phyloP scores from a whole-genome alignment of 108 stramenopile genomes.

The Fragilaria crotonensis region DNA sequence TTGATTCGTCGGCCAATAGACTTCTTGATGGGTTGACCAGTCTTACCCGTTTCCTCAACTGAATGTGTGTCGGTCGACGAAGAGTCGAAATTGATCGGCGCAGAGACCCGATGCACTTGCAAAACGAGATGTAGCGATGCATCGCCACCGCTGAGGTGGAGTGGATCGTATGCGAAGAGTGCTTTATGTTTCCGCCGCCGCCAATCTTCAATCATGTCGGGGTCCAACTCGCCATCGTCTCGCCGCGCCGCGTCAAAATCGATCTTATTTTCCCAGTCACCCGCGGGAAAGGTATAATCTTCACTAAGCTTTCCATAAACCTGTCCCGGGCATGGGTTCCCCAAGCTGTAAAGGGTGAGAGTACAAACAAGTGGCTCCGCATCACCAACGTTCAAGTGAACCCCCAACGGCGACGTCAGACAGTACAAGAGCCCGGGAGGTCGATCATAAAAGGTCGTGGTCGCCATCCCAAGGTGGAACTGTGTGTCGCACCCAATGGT shows the following conservation, averaged over 20 bases:
- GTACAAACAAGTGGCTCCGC: conserved; percentile 65
- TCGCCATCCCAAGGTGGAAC: conserved; percentile 54
- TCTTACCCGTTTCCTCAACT: background rate
- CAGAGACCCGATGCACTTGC: conserved; percentile 45
- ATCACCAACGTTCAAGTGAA: conserved; percentile 42
- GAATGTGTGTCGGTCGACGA: conserved; percentile 11
- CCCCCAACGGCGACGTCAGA: conserved; percentile 41
- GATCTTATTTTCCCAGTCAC: conserved; percentile 54
- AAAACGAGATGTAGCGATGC: conserved; percentile 46
- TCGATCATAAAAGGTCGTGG: conserved; percentile 69
- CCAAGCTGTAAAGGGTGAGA: conserved; percentile 51
- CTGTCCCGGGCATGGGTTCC: conserved; percentile 10
- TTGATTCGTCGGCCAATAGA: conserved; percentile 5
- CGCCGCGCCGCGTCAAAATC: conserved; percentile 15
- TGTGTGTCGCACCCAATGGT: conserved; percentile 62
- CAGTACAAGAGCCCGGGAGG: conserved; percentile 50
- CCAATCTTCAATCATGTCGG: conserved; percentile 30
- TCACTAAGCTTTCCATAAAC: conserved; percentile 66
- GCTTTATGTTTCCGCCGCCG: conserved; percentile 59
- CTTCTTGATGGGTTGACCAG: background rate
- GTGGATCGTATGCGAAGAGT: conserved; percentile 63
- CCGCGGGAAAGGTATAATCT: conserved; percentile 80
- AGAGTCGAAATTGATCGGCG: conserved; percentile 15
- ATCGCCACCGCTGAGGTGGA: conserved; percentile 15
- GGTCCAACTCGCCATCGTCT: conserved; percentile 17